Conservation (phyloP, 2,329 filamentous ascomycete genomes). For the Zopfia rhizophila region DNA sequence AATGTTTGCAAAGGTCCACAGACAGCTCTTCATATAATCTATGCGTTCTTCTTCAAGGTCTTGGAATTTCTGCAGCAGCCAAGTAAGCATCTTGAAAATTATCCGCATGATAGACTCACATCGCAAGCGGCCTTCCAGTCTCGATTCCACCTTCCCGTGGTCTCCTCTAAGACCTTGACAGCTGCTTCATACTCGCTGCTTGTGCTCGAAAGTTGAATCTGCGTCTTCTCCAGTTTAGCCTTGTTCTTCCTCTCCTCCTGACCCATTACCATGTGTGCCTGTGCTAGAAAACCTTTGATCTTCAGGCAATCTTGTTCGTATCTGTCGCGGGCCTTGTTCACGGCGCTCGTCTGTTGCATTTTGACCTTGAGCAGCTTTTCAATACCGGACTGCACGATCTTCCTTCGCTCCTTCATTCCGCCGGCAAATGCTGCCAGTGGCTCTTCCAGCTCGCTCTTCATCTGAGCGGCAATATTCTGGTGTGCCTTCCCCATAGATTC, state of each 20-base stretch:
- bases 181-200: slow-evolving; percentile 94
- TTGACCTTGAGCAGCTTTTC: slow-evolving; percentile 96
- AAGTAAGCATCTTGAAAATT: slow-evolving; percentile 19
- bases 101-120: no score
- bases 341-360: slow-evolving; percentile 85
- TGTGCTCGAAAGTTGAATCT: slow-evolving; percentile 90
- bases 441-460: slow-evolving; percentile 96
- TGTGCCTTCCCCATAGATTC: slow-evolving; percentile 96
- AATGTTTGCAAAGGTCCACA: slow-evolving; percentile 98
- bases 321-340: slow-evolving; percentile 95
- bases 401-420: slow-evolving; percentile 94
- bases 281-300: slow-evolving; percentile 97
- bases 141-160: slow-evolving; percentile 93
- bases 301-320: slow-evolving; percentile 98
- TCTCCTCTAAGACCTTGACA: slow-evolving; percentile 93
- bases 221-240: slow-evolving; percentile 97
- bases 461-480: slow-evolving; percentile 87
- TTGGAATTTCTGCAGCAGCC: slow-evolving; percentile 83
- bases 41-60: slow-evolving; percentile 97
- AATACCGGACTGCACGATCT: slow-evolving; percentile 93
- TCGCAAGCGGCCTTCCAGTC: slow-evolving; percentile 98
- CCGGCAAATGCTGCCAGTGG: slow-evolving; percentile 90
- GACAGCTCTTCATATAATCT: slow-evolving; percentile 96
- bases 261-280: slow-evolving; percentile 99
- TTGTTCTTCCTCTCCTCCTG: slow-evolving; percentile 99